Evolutionary conservation across 108 stramenopile genomes (phyloP), one percentile per base, ranked within the genome.

Genomic region (Schizochytrium sp.): DNA sequence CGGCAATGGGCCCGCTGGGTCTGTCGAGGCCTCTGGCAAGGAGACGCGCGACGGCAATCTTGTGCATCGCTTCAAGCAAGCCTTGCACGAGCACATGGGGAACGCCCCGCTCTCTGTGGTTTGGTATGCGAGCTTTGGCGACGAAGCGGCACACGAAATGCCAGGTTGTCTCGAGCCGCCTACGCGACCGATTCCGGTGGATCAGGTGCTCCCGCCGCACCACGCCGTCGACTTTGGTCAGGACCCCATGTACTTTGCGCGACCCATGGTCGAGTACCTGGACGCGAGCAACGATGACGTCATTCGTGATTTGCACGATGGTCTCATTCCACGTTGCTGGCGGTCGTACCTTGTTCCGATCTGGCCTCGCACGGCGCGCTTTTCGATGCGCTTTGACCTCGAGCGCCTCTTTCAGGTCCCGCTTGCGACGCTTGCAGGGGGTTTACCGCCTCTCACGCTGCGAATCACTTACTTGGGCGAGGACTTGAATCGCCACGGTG

Each of bases 61-160:
- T 18, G 48, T 34, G 76, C 45, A 83, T 16, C 76, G 76, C 76
- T 83, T 83, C 51, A 53, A 12, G 19, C 45, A 21, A 6, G 12
- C 76, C 16, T 23, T 83, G 10, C 76, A 53, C 2, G 76, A 83
- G 48, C 45, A 83, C 45, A 47, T 53, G 45, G 5, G 76, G 4
- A 0, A 47, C n/a, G 45, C 76, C 76, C 48, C 48, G 23, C 19
- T 25, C n/a, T 8, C 45, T 12, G 51, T 83, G 1, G 19, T 83
- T 6, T 83, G 76, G 76, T 83, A 83, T 23, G 76, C 76, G 19
- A 83, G 76, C 51, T 83, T 83, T 53, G 76, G 76, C n/a, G 76
- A 83, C 51, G 76, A 83, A 12, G 28, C 19, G 18, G 76, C 76
- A 34, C 45, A 83, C 51, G 76, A 83, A 45, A 14, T 83, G 10